Conservation (phyloP, 345 rosid species). For the Lagerstroemia speciosa region DNA sequence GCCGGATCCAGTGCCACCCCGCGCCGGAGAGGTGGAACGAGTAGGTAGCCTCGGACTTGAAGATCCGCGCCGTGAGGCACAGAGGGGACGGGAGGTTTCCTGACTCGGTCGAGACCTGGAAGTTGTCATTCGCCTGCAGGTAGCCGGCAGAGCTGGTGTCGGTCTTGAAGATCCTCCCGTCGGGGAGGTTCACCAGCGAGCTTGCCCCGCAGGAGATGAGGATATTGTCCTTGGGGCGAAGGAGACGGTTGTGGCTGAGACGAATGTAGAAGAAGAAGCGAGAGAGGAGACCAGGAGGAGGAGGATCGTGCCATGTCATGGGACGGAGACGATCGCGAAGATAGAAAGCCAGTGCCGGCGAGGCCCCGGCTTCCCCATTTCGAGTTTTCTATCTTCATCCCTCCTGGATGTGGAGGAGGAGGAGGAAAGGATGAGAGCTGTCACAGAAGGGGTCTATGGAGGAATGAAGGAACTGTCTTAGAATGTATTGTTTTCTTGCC, state of each 20-base stretch:
- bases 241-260: background rate
- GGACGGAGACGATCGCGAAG: background rate
- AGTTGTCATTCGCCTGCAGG: constrained; percentile 8
- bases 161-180: constrained; percentile 11
- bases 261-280: background rate
- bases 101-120: background rate
- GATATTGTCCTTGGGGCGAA: constrained; percentile 8
- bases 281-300: background rate
- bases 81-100: constrained; percentile 5
- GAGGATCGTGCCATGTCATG: background rate
- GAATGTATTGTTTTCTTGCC: background rate
- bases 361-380: background rate
- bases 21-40: constrained; percentile 7
- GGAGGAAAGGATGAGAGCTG: background rate
- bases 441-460: background rate
- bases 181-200: constrained; percentile 11
- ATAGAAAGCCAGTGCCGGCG: background rate
- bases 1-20: constrained; percentile 12
- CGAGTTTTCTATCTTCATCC: constrained; percentile 7
- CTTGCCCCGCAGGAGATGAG: constrained; percentile 9
- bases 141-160: constrained; percentile 7
- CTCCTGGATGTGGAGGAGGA: constrained; percentile 3
- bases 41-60: constrained; percentile 4
- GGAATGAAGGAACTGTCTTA: background rate
- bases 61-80: constrained; percentile 11